Evolutionary conservation across 2,329 filamentous ascomycete species (phyloP).

Genomic region (Phaeosphaeria sp.): DNA sequence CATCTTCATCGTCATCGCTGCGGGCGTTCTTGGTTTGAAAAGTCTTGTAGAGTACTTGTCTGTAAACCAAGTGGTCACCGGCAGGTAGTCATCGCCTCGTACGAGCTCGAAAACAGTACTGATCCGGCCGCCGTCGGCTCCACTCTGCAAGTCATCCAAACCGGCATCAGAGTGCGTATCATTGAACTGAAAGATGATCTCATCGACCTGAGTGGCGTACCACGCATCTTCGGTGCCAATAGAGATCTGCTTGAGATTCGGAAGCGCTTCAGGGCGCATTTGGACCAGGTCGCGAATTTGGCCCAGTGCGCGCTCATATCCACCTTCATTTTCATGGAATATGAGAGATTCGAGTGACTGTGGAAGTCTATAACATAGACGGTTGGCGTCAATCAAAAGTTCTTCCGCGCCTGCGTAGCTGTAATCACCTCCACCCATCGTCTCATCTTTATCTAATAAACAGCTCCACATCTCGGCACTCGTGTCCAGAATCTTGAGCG

Average conservation of each 20-base stretch:
- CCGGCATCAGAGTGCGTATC: not conserved
- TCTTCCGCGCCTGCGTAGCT: not conserved
- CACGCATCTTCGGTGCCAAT: not conserved
- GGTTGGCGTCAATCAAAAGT: not conserved
- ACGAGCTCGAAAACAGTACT: not conserved
- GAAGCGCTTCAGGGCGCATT: not conserved
- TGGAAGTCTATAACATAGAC: not conserved
- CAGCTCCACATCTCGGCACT: slow-evolving; percentile 1
- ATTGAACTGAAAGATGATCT: not conserved
- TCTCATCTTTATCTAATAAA: no score
- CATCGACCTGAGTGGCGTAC: not conserved
- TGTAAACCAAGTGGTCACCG: not conserved
- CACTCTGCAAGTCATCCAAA: not conserved
- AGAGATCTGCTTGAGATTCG: not conserved
- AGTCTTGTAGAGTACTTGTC: not conserved
- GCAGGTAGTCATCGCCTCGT: not conserved
- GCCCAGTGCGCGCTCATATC: not conserved
- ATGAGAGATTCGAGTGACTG: not conserved
- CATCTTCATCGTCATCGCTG: not conserved
- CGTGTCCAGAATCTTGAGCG: slow-evolving; percentile 1
- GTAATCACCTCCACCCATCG: no score
- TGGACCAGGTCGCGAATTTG: not conserved
- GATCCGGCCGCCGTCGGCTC: not conserved
- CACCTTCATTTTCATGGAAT: no score
- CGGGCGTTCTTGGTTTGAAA: not conserved